Base-by-base conservation (phyloP, 139 green algal species). In the Chlamydomonas eustigma region DNA sequence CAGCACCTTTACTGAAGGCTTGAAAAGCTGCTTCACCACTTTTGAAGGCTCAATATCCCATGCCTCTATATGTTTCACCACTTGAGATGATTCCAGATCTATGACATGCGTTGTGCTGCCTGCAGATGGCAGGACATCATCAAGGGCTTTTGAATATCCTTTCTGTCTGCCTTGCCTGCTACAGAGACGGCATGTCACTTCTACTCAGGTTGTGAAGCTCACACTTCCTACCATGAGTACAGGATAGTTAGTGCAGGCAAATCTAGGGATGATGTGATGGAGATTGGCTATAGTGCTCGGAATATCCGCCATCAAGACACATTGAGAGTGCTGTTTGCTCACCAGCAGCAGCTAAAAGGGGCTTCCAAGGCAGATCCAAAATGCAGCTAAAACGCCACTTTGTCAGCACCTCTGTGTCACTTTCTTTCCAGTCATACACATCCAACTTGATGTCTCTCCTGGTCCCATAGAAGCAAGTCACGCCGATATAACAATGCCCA, bases 21-120 rank as follows among this genome's bases (percentile, higher is more conserved):
- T 78, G 50, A 95, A 69, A 64, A 95, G 77, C 39, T 81, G 58
- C 37, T 78, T 65, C 50, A 95, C 37, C 50, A 93, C 89, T 74
- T 77, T 74, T 0, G 2, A 38, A 0, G 90, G 88, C 39, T 94
- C 87, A 25, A 90, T 79, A 32, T 94, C 87, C 91, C 91, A 95
- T 5, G 37, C 31, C 76, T 95, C 91, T 52, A 90, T 85, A 74
- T 95, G 91, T 66, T 87, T 68, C 24, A 91, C 83, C 50, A 95
- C 90, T 24, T 37, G 64, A 1, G 84, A 81, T 1, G 65, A 84
- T 6, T 79, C 64, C 76, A 86, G 44, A 75, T 87, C 81, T 39
- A 95, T 83, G 39, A 92, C 82, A 76, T 93, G 87, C 0, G 79
- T 91, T 30, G 90, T 95, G 64, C 84, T 71, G 25, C 90, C 90